Evolutionary conservation across 2,329 filamentous ascomycete genomes (phyloP), one percentile per base, ranked within the genome.

Genomic region (Colletotrichum magnum): DNA sequence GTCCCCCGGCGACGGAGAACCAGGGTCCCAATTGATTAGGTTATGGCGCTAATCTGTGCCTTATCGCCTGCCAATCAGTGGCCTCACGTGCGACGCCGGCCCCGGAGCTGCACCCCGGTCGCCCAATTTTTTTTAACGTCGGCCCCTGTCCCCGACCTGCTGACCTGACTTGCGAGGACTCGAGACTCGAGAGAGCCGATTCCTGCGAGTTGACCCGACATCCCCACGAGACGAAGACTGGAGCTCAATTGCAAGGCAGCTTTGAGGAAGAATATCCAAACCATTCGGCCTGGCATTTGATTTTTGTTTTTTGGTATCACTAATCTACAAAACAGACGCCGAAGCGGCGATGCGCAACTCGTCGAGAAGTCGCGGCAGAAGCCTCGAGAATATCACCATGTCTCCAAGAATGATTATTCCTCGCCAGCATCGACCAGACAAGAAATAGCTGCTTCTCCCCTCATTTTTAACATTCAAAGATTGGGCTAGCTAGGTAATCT

Each of bases 11-110:
- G 9, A 50, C 18, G 47, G 7, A 18, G 12, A 21, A 18, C n/a
- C 36, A 57, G 28, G 59, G 60, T 7, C 51, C 15, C 39, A 47
- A 54, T 54, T 62, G 39, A 54, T 56, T 48, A 45, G 48, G 51
- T 61, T 45, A 18, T 58, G 62, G 67, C 56, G 56, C 57, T 61
- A 71, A 59, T 57, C 45, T 57, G 45, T 39, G 43, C 56, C 62
- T 69, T 71, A 69, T 69, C 67, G 67, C 61, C 57, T 58, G 61
- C 69, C 66, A 69, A 71, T 70, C 61, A 71, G 48, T 57, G 28
- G 39, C 21, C 58, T 67, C 69, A 71, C 69, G 69, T 71, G 69
- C 28, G 32, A 36, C 32, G 36, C 41, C 59, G 57, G 39, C 41
- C 48, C 64, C 52, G 15, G 53, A 53, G 53, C 53, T 58, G 41